Conservation (phyloP, 495 filamentous ascomycete genomes). For the Aspergillus indologenus region DNA sequence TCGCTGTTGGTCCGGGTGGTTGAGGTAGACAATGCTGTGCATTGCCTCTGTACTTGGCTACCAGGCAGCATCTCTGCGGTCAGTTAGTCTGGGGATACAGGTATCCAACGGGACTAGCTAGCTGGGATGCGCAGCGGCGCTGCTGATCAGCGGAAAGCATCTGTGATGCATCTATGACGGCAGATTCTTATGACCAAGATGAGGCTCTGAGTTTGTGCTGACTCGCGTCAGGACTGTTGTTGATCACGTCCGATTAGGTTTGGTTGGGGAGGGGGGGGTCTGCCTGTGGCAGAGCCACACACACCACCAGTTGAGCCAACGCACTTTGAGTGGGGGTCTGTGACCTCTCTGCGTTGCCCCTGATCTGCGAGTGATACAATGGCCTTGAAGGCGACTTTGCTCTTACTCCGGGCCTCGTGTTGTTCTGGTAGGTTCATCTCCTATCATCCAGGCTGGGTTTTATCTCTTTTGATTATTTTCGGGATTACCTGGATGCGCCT, state of each 20-base stretch:
- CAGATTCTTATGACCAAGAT: conserved; percentile 15
- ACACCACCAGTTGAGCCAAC: conserved; percentile 3
- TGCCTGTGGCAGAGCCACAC: conserved; percentile 38
- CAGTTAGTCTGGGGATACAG: background rate
- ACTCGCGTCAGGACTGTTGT: background rate
- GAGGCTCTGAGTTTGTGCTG: conserved; percentile 10
- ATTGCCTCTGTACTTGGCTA: background rate
- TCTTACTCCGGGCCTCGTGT: background rate
- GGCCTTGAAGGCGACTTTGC: conserved; percentile 6
- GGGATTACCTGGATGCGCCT: conserved; percentile 37
- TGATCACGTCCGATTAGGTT: background rate
- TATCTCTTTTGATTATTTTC: background rate
- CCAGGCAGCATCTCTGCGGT: background rate
- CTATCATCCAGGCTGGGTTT: conserved; percentile 47
- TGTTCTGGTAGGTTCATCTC: conserved; percentile 47
- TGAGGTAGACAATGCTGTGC: background rate
- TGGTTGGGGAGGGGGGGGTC: conserved; percentile 18
- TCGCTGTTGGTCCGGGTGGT: conserved; percentile 29
- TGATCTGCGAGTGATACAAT: conserved; percentile 2
- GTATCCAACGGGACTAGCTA: background rate
- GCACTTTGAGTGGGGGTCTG: conserved; percentile 17
- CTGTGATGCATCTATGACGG: conserved; percentile 25
- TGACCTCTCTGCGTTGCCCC: conserved; percentile 18
- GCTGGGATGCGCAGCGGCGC: background rate
- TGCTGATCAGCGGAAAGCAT: conserved; percentile 7